Conservation (phyloP, 176 grass and related monocot species). For the Carex myosuroides region DNA sequence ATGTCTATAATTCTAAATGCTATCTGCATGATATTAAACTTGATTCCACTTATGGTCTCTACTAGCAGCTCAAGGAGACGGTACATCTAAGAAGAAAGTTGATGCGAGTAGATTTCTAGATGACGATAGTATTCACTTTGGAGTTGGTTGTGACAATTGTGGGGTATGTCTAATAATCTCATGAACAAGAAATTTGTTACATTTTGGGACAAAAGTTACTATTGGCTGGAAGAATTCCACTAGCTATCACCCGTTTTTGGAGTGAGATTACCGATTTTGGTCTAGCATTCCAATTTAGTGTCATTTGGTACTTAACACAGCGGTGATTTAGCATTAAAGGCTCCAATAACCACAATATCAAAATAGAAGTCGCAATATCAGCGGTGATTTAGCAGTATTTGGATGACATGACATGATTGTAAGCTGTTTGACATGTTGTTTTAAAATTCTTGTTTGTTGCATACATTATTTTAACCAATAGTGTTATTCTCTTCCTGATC, state of each 20-base stretch:
- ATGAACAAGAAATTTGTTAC: neutral
- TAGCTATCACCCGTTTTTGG: neutral
- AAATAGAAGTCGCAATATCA: neutral
- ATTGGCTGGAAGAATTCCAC: neutral
- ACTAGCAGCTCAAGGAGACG: slow-evolving; percentile 20
- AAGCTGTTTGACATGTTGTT: neutral
- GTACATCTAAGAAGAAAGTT: slow-evolving; percentile 9
- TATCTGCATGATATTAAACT: neutral
- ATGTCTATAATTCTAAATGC: neutral
- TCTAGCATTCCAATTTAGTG: neutral
- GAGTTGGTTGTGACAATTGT: slow-evolving; percentile 81
- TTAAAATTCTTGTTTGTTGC: neutral
- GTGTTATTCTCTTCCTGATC: neutral
- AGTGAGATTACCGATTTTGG: no score
- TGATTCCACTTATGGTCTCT: slow-evolving; percentile 31
- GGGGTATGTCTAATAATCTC: slow-evolving; percentile 53
- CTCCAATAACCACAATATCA: neutral
- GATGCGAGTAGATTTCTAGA: neutral
- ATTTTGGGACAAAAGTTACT: neutral
- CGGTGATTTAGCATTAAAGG: neutral
- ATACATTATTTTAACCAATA: slow-evolving; percentile 15
- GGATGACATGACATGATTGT: neutral
- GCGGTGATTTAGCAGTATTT: neutral
- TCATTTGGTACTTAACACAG: neutral
- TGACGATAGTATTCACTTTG: slow-evolving; percentile 37